Evolutionary conservation across 2,329 filamentous ascomycete genomes (phyloP), one percentile per base, ranked within the genome.

Genomic region (Seiridium unicorne): DNA sequence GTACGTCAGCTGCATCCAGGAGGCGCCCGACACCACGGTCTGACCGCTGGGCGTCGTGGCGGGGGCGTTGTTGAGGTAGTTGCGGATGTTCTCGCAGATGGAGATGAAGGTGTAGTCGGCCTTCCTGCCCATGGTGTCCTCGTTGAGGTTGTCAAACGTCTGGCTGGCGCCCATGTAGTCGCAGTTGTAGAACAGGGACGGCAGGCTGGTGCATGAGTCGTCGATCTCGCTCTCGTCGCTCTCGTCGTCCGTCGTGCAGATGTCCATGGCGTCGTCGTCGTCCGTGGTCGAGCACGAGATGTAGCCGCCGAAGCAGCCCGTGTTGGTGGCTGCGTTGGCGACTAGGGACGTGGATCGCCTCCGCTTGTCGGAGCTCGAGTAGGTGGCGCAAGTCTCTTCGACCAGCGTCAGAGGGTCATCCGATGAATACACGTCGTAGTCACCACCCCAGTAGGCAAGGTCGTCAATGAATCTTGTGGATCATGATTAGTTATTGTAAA

Each of bases 251-350:
- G 70, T 72, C 18, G 74, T 69, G 32, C 72, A 72, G 60, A 70
- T 70, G 48, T 66, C 63, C 60, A 73, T 68, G 44, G 63, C 63
- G 8, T 77, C 77, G 1, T 78, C 63, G 18, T 72, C 65, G 2
- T 70, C 59, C 32, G 51, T 31, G 13, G 59, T 51, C 9, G 31
- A 34, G 2, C 48, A 51, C 26, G 32, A 6, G 48, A 51, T 51
- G 48, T 34, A 32, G 1, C 48, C 48, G 48, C 48, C 32, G 34
- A 51, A 51, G 48, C 48, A 51, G 32, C 48, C 48, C 9, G 48
- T 34, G 32, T 32, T 51, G 48, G 48, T 32, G 5, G 48, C 35
- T 4, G 31, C 35, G 11, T 51, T 51, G 3, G 26, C 32, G 26
- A 51, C 48, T 9, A 51, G 32, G 3, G 48, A 32, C 3, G 26